These are phyloP conservation scores for Fusarium sp. DNA, from an alignment of 2,329 filamentous ascomycete genomes.

Conservation along the genomic window DNA sequence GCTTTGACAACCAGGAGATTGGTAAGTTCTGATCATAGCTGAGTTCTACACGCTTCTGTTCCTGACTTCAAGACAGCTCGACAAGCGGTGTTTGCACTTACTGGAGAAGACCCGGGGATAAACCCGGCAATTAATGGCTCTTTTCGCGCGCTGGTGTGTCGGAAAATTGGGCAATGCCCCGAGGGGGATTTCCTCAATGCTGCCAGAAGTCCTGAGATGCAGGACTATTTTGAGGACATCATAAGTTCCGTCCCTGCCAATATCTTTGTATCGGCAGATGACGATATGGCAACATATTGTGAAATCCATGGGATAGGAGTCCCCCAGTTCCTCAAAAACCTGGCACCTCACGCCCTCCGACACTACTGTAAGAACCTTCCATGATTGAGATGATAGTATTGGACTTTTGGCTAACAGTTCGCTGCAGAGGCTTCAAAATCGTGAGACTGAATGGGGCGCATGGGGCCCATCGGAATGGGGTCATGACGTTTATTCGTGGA, in stretches of 20 bases:
- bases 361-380: background rate
- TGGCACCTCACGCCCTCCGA: background rate
- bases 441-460: too few relatives aligned
- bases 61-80: background rate
- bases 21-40: background rate
- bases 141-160: too few relatives aligned
- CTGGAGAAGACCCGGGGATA: too few relatives aligned
- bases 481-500: too few relatives aligned
- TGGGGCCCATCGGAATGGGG: too few relatives aligned
- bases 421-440: background rate
- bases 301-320: background rate
- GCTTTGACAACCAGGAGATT: background rate
- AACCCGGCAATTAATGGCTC: too few relatives aligned
- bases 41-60: background rate
- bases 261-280: background rate
- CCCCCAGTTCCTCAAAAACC: background rate
- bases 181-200: too few relatives aligned
- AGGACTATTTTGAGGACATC: background rate
- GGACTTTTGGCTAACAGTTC: background rate
- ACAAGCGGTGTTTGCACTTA: too few relatives aligned
- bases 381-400: background rate
- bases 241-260: background rate
- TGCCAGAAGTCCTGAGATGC: too few relatives aligned
- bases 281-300: background rate
- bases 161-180: too few relatives aligned